phyloP scores from a whole-genome alignment of 2,329 filamentous ascomycete species.

The Scopulariopsis brevicaulis region DNA sequence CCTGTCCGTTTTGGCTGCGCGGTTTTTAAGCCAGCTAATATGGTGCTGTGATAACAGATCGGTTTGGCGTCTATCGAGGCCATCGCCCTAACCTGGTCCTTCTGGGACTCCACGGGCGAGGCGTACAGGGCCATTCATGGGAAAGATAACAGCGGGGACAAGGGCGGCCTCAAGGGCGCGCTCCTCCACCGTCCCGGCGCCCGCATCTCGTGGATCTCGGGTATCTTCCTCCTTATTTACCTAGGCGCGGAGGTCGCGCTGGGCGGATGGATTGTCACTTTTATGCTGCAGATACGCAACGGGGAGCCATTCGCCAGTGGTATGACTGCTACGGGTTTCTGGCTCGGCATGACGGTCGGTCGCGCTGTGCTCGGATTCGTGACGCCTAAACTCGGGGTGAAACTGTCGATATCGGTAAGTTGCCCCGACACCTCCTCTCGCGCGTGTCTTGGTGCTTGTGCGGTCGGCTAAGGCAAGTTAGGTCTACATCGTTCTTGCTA shows the following conservation, averaged over 20 bases:
- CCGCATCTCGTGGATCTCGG: constrained; percentile 50
- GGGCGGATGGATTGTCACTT: constrained; percentile 70
- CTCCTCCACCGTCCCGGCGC: constrained; percentile 2
- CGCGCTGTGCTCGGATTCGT: constrained; percentile 64
- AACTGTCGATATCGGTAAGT: constrained; percentile 39
- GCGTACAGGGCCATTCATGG: constrained; percentile 35
- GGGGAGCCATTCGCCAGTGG: constrained; percentile 61
- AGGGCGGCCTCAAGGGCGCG: neutral
- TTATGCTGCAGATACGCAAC: constrained; percentile 70
- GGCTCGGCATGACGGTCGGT: constrained; percentile 70
- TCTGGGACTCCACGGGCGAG: constrained; percentile 50
- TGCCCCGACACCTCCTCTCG: constrained; percentile 20
- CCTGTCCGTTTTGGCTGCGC: neutral
- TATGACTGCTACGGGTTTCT: constrained; percentile 70
- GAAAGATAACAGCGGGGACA: neutral
- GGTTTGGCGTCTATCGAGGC: constrained; percentile 45
- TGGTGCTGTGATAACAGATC: constrained; percentile 23
- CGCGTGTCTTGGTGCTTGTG: neutral
- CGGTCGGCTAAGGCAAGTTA: neutral
- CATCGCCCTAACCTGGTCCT: constrained; percentile 35
- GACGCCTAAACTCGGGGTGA: constrained; percentile 64
- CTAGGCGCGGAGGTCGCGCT: constrained; percentile 68
- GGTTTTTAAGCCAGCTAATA: neutral
- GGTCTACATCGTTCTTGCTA: constrained; percentile 49
- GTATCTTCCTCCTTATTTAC: constrained; percentile 67